Evolutionary conservation across 73 alveolate genomes (phyloP), one percentile per base, ranked within the genome.

Genomic region (Paramecium biaurelia): DNA sequence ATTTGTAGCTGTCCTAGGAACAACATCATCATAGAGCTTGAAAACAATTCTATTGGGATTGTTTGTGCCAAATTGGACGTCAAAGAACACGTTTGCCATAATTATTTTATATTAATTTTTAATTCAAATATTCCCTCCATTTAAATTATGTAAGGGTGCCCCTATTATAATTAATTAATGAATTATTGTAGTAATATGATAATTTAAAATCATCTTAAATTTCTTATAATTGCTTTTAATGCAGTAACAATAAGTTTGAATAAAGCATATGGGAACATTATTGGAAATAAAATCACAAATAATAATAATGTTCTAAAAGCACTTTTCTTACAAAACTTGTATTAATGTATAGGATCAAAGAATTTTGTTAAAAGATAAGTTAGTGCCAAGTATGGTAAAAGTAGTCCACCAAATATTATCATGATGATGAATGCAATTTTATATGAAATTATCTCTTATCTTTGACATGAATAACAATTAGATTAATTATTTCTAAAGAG

Each of bases 1-100:
- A 86, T 95, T 95, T 85, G 92, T 95, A 12, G 97, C 95, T 2
- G 98, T 95, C 95, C 92, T 95, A 4, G 98, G 98, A 18, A 92
- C 93, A 23, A 92, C 92, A 24, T 95, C 97, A 11, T 86, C 94
- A 23, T 92, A 93, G 24, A 96, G 93, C 92, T 85, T 92, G 85
- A 93, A 95, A 15, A 85, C 93, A 7, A 94, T 94, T 70, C 94
- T 86, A 21, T 89, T 92, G 26, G 95, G 94, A 18, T 49, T 84
- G 12, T 47, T 85, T 23, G 85, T 92, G 3, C 97, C 98, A 9
- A 94, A 86, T 24, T 85, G 10, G 45, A 96, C 74, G 32, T 93
- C 96, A 47, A 93, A 92, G 85, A 92, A 93, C 47, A 89, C 94
- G 68, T 89, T 89, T 34, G 94, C 70, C 90, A 79, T 79, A 43